Percentiles rank a stretch among this genome's conserved stretches.
These are phyloP conservation scores for Candida nanaspora DNA, from an alignment of 805 yeast species.

Conservation along the genomic window DNA sequence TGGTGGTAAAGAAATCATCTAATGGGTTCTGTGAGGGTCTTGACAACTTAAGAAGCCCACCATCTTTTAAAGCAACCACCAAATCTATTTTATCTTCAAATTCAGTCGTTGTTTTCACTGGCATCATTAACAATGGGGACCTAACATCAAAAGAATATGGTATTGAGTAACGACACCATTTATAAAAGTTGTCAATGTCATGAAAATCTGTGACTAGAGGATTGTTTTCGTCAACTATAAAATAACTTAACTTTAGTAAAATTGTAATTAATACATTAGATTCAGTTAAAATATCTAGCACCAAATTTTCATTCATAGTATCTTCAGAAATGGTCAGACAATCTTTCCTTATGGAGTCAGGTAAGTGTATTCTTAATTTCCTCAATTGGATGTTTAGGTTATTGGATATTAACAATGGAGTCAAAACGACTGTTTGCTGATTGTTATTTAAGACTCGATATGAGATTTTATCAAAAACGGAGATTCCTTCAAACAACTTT, in stretches of 20 bases:
- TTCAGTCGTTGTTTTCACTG: neutral
- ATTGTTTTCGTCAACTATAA: constrained; percentile 19
- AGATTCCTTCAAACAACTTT: constrained; percentile 6
- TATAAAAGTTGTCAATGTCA: constrained; percentile 22
- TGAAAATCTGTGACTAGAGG: constrained; percentile 2
- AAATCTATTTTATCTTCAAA: constrained; percentile 35
- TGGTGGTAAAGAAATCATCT: constrained; percentile 14
- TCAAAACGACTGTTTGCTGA: constrained; percentile 24
- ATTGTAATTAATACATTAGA: constrained; percentile 47
- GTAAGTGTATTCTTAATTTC: constrained; percentile 30
- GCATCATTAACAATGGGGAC: constrained; percentile 42
- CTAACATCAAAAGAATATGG: constrained; percentile 61
- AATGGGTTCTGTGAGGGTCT: constrained; percentile 17
- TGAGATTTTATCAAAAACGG: constrained; percentile 23
- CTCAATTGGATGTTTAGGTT: constrained; percentile 28
- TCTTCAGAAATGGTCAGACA: constrained; percentile 32
- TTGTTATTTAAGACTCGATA: constrained; percentile 25
- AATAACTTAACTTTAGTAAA: constrained; percentile 34
- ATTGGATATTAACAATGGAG: constrained; percentile 34
- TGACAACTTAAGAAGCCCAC: constrained; percentile 58
- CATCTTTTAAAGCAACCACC: constrained; percentile 64
- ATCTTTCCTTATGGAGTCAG: constrained; percentile 26
- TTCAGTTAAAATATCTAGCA: constrained; percentile 50
- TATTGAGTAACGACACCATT: constrained; percentile 63
- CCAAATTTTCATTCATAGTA: constrained; percentile 21